phyloP scores from a whole-genome alignment of 2,329 filamentous ascomycete genomes.

The Neobulgaria alba region DNA sequence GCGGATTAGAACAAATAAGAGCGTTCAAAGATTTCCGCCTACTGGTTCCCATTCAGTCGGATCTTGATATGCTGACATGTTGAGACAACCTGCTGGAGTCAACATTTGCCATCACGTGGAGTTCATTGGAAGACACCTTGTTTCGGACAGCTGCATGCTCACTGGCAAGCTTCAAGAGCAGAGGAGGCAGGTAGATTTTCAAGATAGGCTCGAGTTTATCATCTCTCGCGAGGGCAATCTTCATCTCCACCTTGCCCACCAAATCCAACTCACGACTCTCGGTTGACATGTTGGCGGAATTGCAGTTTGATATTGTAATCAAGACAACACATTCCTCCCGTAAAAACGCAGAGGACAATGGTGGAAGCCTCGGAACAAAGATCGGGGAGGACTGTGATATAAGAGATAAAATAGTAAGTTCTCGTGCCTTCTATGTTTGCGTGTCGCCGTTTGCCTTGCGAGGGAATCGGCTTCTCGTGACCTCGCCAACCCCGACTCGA shows the following conservation, averaged over 20 bases:
- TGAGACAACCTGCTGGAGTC: slow-evolving; percentile 44
- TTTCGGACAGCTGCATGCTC: slow-evolving; percentile 71
- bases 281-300: slow-evolving; percentile 16
- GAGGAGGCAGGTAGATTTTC: slow-evolving; percentile 67
- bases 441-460: slow-evolving; percentile 5
- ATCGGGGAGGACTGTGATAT: too few species aligned
- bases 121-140: slow-evolving; percentile 43
- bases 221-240: slow-evolving; percentile 66
- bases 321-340: too few species aligned
- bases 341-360: too few species aligned
- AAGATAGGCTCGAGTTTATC: slow-evolving; percentile 72
- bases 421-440: slow-evolving; percentile 8
- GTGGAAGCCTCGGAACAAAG: too few species aligned
- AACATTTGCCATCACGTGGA: slow-evolving; percentile 1
- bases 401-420: slow-evolving; percentile 3
- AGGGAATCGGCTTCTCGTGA: not conserved
- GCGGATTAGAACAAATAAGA: not conserved
- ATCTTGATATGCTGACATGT: slow-evolving; percentile 67
- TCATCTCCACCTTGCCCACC: slow-evolving; percentile 75
- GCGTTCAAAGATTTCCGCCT: slow-evolving; percentile 10
- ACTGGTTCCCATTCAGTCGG: slow-evolving; percentile 30
- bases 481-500: too few species aligned
- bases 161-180: slow-evolving; percentile 80
- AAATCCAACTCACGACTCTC: slow-evolving; percentile 58
- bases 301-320: too few species aligned